These are phyloP conservation scores for Plasmopara muralis DNA, from an alignment of 352 stramenopile species.

Conservation along the genomic window DNA sequence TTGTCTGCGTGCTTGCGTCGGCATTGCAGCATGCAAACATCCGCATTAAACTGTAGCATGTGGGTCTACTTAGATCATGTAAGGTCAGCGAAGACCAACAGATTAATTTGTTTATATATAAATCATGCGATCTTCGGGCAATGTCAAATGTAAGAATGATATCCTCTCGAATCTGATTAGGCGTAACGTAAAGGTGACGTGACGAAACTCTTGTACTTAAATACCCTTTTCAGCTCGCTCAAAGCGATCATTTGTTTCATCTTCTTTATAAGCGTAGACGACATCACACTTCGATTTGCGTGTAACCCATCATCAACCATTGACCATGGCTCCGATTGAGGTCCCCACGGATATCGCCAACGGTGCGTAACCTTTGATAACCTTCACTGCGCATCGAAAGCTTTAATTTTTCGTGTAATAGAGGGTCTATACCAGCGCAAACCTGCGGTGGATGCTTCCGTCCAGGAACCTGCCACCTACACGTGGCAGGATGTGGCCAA, in stretches of 20 bases:
- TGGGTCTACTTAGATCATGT: no score
- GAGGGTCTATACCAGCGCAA: constrained; percentile 64
- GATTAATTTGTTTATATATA: no score
- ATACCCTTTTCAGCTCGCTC: no score
- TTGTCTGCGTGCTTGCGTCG: constrained; percentile 45
- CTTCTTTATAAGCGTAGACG: no score
- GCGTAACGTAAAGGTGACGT: no score
- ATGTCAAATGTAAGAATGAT: no score
- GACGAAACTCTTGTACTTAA: no score
- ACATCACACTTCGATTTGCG: no score
- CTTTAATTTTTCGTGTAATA: constrained; percentile 1
- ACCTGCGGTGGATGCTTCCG: constrained; percentile 8
- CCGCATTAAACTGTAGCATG: constrained; percentile 56
- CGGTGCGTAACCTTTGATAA: constrained; percentile 13
- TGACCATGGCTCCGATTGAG: constrained; percentile 32
- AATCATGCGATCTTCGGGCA: no score
- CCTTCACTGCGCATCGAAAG: background rate
- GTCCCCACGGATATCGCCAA: constrained; percentile 17
- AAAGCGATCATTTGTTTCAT: no score
- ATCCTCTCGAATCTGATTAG: no score
- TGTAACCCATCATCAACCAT: constrained; percentile 1
- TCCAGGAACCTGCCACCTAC: constrained; percentile 40
- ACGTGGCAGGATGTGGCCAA: constrained; percentile 94
- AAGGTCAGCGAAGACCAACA: no score
- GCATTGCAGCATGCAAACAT: constrained; percentile 44